phyloP scores from a whole-genome alignment of 148 eudicot genomes.

The Spergularia bocconei region DNA sequence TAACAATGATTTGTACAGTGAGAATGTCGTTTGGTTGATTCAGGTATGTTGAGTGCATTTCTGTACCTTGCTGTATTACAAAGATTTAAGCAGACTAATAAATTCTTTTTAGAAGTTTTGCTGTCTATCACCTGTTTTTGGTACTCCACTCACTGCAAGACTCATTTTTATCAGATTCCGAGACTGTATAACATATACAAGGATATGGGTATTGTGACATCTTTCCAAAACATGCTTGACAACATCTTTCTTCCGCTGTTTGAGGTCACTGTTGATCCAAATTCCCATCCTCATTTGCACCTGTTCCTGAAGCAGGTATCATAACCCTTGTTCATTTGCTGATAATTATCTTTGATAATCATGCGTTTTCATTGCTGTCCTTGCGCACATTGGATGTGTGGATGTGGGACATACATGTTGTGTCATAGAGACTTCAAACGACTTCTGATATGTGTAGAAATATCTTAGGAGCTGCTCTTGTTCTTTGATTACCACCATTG shows the following conservation, averaged over 20 bases:
- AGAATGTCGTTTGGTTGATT: conserved; percentile 98
- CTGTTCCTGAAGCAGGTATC: conserved; percentile 88
- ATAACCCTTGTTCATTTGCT: background rate
- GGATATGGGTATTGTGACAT: conserved; percentile 96
- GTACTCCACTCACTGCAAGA: conserved; percentile 3
- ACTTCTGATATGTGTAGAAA: too few species aligned
- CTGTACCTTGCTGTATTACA: background rate
- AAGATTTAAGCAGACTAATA: background rate
- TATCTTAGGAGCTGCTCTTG: too few species aligned
- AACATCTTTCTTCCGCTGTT: conserved; percentile 96
- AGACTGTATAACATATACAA: conserved; percentile 93
- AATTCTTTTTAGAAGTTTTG: background rate
- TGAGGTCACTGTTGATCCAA: conserved; percentile 96
- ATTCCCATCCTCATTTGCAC: conserved; percentile 96
- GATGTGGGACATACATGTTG: background rate
- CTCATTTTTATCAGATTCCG: conserved; percentile 61
- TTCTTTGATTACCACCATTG: too few species aligned
- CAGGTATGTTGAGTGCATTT: conserved; percentile 44
- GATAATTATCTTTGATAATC: background rate
- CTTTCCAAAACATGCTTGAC: conserved; percentile 96
- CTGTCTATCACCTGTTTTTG: background rate
- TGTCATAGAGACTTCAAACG: too few species aligned
- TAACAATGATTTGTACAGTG: conserved; percentile 88
- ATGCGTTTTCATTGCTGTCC: background rate
- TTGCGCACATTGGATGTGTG: background rate